These are phyloP conservation scores for Tricholoma sp. DNA, from an alignment of 768 basidiomycete genomes.

Conservation along the genomic window DNA sequence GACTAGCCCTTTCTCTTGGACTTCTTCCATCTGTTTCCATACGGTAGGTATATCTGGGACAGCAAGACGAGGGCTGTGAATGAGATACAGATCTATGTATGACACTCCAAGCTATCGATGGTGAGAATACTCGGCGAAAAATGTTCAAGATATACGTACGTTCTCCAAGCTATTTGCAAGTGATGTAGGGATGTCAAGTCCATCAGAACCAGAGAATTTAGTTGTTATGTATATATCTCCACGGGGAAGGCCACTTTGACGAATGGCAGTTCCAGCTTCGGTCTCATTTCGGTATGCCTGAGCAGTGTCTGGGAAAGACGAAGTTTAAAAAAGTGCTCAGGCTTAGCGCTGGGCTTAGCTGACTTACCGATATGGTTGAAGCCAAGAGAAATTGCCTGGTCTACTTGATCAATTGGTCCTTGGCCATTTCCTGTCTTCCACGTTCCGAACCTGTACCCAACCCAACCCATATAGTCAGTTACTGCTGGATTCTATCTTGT, in stretches of 20 bases:
- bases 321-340: background rate
- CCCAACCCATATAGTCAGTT: background rate
- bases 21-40: constrained; percentile 60
- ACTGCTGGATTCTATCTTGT: background rate
- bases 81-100: constrained; percentile 69
- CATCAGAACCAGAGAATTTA: constrained; percentile 51
- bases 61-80: constrained; percentile 53
- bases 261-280: constrained; percentile 49
- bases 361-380: constrained; percentile 58
- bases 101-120: constrained; percentile 48
- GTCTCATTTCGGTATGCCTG: constrained; percentile 57
- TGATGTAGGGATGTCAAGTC: constrained; percentile 48
- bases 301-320: constrained; percentile 43
- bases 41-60: constrained; percentile 53
- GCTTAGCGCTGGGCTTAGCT: background rate
- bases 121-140: background rate
- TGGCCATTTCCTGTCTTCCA: constrained; percentile 59
- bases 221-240: constrained; percentile 61
- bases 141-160: constrained; percentile 27
- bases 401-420: constrained; percentile 46
- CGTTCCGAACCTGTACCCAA: constrained; percentile 44
- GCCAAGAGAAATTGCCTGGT: constrained; percentile 56
- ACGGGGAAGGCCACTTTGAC: constrained; percentile 53
- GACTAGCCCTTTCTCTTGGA: constrained; percentile 49
- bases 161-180: constrained; percentile 52